phyloP scores from a whole-genome alignment of 2,329 filamentous ascomycete genomes.

The Grosmannia serpens region DNA sequence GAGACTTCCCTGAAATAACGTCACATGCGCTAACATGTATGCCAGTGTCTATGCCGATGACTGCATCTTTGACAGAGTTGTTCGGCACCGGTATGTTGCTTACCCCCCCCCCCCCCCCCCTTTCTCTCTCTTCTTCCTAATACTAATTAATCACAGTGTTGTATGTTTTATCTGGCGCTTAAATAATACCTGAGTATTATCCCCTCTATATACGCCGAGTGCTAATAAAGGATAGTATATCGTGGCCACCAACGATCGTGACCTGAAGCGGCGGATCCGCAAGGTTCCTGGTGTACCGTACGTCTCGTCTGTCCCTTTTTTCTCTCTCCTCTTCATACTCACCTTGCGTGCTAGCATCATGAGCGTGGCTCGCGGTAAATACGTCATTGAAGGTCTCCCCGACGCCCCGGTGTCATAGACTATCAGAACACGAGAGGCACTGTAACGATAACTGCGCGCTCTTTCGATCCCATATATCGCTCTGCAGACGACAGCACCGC shows the following conservation, averaged over 20 bases:
- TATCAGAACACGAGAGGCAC: not conserved
- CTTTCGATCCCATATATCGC: not conserved
- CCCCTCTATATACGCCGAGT: not conserved
- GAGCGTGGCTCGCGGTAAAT: conserved; percentile 79
- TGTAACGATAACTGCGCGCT: not conserved
- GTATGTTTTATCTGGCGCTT: conserved; percentile 16
- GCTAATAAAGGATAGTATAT: conserved; percentile 8
- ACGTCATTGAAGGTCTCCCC: conserved; percentile 84
- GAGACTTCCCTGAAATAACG: no score
- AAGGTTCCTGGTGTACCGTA: conserved; percentile 59
- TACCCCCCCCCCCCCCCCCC: not conserved
- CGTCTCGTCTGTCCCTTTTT: not conserved
- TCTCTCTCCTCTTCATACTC: not conserved
- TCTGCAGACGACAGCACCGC: not conserved
- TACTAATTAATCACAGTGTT: conserved; percentile 23
- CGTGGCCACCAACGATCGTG: conserved; percentile 53
- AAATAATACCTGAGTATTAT: no score
- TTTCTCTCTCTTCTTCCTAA: conserved; percentile 24
- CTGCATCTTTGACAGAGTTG: conserved; percentile 65
- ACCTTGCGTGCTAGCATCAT: conserved; percentile 36
- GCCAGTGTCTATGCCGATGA: conserved; percentile 59
- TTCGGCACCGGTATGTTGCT: conserved; percentile 40
- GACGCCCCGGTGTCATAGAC: conserved; percentile 54
- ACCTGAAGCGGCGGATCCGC: conserved; percentile 69
- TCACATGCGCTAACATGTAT: conserved; percentile 32